phyloP scores from a whole-genome alignment of 371 early-diverging fungal genomes.

The Mucor saturninus region DNA sequence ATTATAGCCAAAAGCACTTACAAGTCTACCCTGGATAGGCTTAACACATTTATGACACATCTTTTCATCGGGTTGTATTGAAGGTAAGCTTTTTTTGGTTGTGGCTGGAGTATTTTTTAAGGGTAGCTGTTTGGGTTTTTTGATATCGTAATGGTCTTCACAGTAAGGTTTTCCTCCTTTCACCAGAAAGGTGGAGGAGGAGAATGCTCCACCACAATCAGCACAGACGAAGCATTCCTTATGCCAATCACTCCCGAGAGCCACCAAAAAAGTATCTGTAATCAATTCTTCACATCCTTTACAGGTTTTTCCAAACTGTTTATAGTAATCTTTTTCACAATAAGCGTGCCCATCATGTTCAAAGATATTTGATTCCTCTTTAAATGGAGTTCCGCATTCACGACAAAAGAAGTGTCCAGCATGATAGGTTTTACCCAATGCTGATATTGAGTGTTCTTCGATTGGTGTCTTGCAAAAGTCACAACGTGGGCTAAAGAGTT shows the following conservation, averaged over 20 bases:
- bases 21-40: slow-evolving; percentile 54
- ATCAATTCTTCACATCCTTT: slow-evolving; percentile 65
- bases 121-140: slow-evolving; percentile 1
- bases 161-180: slow-evolving; percentile 66
- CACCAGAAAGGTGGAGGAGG: slow-evolving; percentile 51
- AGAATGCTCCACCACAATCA: slow-evolving; percentile 61
- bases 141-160: slow-evolving; percentile 60
- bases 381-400: slow-evolving; percentile 72
- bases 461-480: slow-evolving; percentile 71
- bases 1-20: slow-evolving; percentile 51
- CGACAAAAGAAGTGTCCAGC: slow-evolving; percentile 80
- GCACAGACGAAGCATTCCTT: slow-evolving; percentile 75
- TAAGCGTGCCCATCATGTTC: slow-evolving; percentile 77
- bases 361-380: slow-evolving; percentile 59
- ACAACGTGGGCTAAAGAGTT: slow-evolving; percentile 69
- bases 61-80: slow-evolving; percentile 12
- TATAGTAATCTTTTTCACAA: slow-evolving; percentile 73
- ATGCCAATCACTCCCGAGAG: slow-evolving; percentile 72
- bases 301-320: slow-evolving; percentile 68
- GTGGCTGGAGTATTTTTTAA: not conserved
- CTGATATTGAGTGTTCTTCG: slow-evolving; percentile 65
- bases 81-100: not conserved
- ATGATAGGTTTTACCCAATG: slow-evolving; percentile 75
- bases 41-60: slow-evolving; percentile 41
- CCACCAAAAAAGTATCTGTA: slow-evolving; percentile 62